phyloP scores from a whole-genome alignment of 306 rosid genomes.

The Trifolium fragiferum region DNA sequence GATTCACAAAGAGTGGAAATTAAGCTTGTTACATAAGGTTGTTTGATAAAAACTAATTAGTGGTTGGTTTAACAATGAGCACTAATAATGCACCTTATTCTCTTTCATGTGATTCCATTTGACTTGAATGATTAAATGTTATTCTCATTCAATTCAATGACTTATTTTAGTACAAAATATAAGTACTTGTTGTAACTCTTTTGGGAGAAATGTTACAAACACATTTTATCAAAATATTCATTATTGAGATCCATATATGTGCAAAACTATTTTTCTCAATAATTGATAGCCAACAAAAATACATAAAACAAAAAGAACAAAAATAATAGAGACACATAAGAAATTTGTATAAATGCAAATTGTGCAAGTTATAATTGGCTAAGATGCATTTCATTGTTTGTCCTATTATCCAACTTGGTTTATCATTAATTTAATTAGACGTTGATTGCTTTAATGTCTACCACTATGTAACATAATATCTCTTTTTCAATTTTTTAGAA shows the following conservation, averaged over 20 bases:
- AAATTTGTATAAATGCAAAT: slow-evolving; percentile 3
- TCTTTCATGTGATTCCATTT: slow-evolving; percentile 31
- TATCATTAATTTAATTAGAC: slow-evolving; percentile 6
- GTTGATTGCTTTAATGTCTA: slow-evolving; percentile 34
- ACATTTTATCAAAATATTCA: neutral
- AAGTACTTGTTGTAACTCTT: slow-evolving; percentile 1
- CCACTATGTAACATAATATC: slow-evolving; percentile 14
- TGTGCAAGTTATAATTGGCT: neutral
- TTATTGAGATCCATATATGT: slow-evolving; percentile 5
- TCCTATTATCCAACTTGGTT: neutral
- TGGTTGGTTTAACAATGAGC: slow-evolving; percentile 20
- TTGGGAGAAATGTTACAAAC: slow-evolving; percentile 5
- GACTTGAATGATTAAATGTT: slow-evolving; percentile 23
- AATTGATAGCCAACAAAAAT: neutral
- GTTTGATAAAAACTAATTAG: slow-evolving; percentile 29
- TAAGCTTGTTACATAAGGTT: slow-evolving; percentile 39
- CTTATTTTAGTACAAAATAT: slow-evolving; percentile 15
- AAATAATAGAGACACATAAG: neutral
- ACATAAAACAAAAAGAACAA: slow-evolving; percentile 26
- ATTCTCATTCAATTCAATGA: slow-evolving; percentile 27
- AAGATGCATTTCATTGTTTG: neutral
- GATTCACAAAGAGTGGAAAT: slow-evolving; percentile 44
- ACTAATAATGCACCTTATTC: slow-evolving; percentile 30
- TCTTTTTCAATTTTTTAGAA: neutral
- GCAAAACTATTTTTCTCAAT: slow-evolving; percentile 6